Evolutionary conservation across 177 flowering plant genomes (phyloP), one percentile per base, ranked within the genome.

Genomic region (Vitis hybrid): DNA sequence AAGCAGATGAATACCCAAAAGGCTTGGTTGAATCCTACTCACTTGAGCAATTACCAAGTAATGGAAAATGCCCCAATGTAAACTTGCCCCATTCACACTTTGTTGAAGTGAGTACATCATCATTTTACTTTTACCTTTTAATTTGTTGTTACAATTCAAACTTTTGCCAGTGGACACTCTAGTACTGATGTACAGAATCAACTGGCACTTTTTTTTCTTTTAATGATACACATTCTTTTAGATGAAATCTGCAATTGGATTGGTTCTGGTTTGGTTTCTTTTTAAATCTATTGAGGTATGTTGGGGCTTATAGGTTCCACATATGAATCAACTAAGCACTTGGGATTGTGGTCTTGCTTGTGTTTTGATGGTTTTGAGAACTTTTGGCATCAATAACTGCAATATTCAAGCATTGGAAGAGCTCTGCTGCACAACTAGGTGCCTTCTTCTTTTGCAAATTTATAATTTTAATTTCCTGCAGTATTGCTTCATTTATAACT

Each of bases 301-400:
- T 47, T 64, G 70, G 11, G 82, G 60, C 12, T 77, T 66, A 10
- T 75, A 96, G 99, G 98, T 96, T 12, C 97, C 97, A 13, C 98
- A 94, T 56, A 72, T 94, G 62, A 86, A 86, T 52, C 99, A 96
- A 81, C 78, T 83, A 50, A 75, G 70, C 73, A 77, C 87, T 54
- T 95, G 99, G 99, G 99, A 95, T 77, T 95, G 98, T 69, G 99
- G 99, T 65, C 94, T 94, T 78, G 95, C 98, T 55, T 96, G 99
- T 81, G 86, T 96, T 73, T 66, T 85, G 69, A 96, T 96, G 99
- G 93, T 87, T 81, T 75, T 96, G 83, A 86, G 78, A 69, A 81
- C 94, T 51, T 71, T 90, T 70, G 98, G 97, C 64, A 77, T 86
- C 54, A 70, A 83, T 2, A 71, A 73, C 47, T 84, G 83, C 72